Evolutionary conservation across 2,329 filamentous ascomycete species (phyloP), one percentile per base, ranked within the genome.

Genomic region (Incumbomyces delicatus): DNA sequence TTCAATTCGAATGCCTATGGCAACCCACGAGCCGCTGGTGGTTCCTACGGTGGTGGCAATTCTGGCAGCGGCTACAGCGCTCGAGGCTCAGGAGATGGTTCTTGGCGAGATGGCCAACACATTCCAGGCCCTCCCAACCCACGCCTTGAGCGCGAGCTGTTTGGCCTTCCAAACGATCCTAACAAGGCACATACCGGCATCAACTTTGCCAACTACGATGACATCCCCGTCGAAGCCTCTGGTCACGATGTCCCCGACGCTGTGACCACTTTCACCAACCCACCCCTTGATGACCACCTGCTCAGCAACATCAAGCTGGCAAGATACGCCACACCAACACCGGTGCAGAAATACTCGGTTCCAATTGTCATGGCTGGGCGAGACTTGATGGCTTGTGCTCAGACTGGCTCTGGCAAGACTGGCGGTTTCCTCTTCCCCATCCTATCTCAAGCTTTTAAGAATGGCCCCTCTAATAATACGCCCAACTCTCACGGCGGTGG

Each of bases 121-220:
- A 74, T 95, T 60, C 78, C 90, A 50, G 92, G 92, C 49, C 87
- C 89, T 53, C 68, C 83, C 59, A 96, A 96, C 73, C 77, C 83
- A 54, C 88, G 90, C 59, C 57, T 94, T 39, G 92, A 98, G 78
- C 89, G 89, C 60, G 92, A 98, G 64, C 84, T 98, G 44, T 98
- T 95, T 66, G 92, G 92, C 62, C 75, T 84, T 42, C 74, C 83
- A 59, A 90, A 96, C 67, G 92, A 96, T 63, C 87, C 90, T 53
- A 81, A 84, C 57, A 96, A 95, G 77, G 86, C 95, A 68, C 86
- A 94, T 62, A 95, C 88, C 30, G 92, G 92, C 70, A 96, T 98
- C 84, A 98, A 98, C 79, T 98, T 98, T 66, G 84, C 95, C 74
- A 98, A 98, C 77, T 98, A 98, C 71, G 92, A 98, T 64, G 92